Evolutionary conservation across 345 rosid species (phyloP).

Genomic region (Barbarea vulgaris): DNA sequence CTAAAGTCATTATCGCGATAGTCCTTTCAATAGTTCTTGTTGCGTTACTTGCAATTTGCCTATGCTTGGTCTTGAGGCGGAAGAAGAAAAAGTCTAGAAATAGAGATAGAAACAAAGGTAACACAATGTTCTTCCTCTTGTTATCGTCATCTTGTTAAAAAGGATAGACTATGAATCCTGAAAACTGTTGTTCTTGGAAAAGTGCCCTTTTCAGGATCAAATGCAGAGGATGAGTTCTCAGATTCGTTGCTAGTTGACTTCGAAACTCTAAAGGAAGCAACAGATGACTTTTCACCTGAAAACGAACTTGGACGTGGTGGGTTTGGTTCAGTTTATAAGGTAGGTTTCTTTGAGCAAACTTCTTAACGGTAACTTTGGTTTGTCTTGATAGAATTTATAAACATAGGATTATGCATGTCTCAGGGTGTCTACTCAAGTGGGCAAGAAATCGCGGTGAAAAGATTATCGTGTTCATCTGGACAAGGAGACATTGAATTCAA

Average conservation of each 20-base stretch:
- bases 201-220: slow-evolving; percentile 25
- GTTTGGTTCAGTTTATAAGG: slow-evolving; percentile 65
- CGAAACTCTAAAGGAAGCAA: slow-evolving; percentile 45
- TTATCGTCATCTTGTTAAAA: not conserved
- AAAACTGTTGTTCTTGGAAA: slow-evolving; percentile 17
- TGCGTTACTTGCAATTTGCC: slow-evolving; percentile 1
- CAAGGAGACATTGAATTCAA: slow-evolving; percentile 55
- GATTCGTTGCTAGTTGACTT: slow-evolving; percentile 49
- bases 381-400: not conserved
- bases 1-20: slow-evolving; percentile 30
- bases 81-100: slow-evolving; percentile 18
- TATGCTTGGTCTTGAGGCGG: slow-evolving; percentile 35
- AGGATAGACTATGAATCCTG: not conserved
- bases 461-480: slow-evolving; percentile 41
- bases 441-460: slow-evolving; percentile 54
- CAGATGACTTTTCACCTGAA: slow-evolving; percentile 46
- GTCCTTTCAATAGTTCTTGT: slow-evolving; percentile 29
- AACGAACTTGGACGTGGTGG: slow-evolving; percentile 65
- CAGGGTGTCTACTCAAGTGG: slow-evolving; percentile 48
- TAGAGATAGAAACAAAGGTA: slow-evolving; percentile 21
- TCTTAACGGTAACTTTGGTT: not conserved
- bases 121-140: slow-evolving; percentile 13
- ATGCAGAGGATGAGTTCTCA: slow-evolving; percentile 32
- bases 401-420: not conserved
- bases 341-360: not conserved